Conservation (phyloP, 768 basidiomycete species). For the Rickenella mellea region DNA sequence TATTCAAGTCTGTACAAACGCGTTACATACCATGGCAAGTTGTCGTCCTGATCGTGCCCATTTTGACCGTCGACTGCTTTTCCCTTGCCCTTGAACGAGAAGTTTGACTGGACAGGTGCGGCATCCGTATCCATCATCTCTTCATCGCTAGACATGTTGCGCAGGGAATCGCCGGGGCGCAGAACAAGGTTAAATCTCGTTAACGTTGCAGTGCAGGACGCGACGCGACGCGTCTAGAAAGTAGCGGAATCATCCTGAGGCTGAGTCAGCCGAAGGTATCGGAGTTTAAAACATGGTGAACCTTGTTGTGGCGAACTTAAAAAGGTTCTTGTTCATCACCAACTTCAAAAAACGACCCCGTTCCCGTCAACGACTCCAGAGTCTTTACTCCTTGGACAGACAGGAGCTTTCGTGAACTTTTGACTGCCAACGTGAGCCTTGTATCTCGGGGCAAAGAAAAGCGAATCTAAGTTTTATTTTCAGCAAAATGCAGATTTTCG, state of each 20-base stretch:
- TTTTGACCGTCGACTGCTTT: slow-evolving; percentile 40
- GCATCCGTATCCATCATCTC: slow-evolving; percentile 42
- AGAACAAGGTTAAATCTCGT: too few species aligned
- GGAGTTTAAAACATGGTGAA: too few species aligned
- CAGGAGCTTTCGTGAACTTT: slow-evolving; percentile 47
- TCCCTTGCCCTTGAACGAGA: slow-evolving; percentile 58
- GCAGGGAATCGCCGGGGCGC: too few species aligned
- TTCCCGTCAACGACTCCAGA: slow-evolving; percentile 93
- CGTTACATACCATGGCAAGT: slow-evolving; percentile 69
- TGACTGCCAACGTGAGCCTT: not conserved
- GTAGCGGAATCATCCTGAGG: too few species aligned
- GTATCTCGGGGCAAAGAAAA: not conserved
- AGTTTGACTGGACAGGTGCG: slow-evolving; percentile 22
- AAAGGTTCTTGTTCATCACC: too few species aligned
- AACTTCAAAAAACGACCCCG: too few species aligned
- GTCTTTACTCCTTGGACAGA: slow-evolving; percentile 83
- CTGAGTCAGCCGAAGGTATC: too few species aligned
- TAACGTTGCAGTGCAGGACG: too few species aligned
- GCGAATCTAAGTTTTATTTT: not conserved
- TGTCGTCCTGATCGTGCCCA: slow-evolving; percentile 42
- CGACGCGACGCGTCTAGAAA: too few species aligned
- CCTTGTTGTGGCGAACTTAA: too few species aligned
- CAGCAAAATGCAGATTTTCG: slow-evolving; percentile 89
- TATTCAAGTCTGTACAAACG: slow-evolving; percentile 3
- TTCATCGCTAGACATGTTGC: slow-evolving; percentile 52